Evolutionary conservation across 176 grass and related monocot species (phyloP).

Genomic region (Phoenix dactylifera): DNA sequence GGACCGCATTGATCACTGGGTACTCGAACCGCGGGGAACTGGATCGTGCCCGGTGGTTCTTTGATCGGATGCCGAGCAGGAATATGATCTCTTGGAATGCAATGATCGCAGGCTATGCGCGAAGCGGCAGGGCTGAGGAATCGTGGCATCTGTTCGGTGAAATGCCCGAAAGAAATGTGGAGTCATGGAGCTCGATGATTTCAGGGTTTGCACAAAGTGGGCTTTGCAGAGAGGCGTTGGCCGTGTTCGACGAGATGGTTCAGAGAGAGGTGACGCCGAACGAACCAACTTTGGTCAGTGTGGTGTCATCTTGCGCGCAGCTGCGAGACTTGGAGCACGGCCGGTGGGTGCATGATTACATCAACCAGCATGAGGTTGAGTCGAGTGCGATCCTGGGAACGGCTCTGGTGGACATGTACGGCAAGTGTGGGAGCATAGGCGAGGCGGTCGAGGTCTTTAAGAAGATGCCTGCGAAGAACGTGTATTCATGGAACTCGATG

Average conservation of each 20-base stretch:
- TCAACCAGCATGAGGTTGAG: slow-evolving; percentile 3
- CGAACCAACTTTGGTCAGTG: slow-evolving; percentile 33
- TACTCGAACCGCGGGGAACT: slow-evolving; percentile 16
- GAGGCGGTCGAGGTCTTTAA: slow-evolving; percentile 37
- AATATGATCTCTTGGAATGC: slow-evolving; percentile 22
- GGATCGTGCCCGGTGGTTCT: slow-evolving; percentile 12
- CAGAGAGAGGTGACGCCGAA: slow-evolving; percentile 2
- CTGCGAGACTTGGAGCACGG: slow-evolving; percentile 39
- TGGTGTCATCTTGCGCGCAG: slow-evolving; percentile 19
- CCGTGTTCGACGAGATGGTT: slow-evolving; percentile 8
- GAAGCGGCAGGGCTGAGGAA: neutral
- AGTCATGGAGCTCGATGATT: slow-evolving; percentile 22
- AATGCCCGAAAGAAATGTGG: slow-evolving; percentile 20
- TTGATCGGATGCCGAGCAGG: slow-evolving; percentile 14
- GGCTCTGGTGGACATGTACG: slow-evolving; percentile 56
- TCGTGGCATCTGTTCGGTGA: slow-evolving; percentile 6
- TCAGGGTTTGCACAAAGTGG: slow-evolving; percentile 17
- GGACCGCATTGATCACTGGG: slow-evolving; percentile 21
- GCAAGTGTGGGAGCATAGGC: slow-evolving; percentile 49
- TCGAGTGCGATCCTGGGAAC: slow-evolving; percentile 43
- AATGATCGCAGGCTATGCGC: slow-evolving; percentile 12
- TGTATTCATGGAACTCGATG: slow-evolving; percentile 65
- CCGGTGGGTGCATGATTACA: slow-evolving; percentile 28
- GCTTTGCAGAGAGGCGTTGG: slow-evolving; percentile 9
- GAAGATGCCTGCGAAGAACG: slow-evolving; percentile 36